These are phyloP conservation scores for Leptographium galeiforme DNA, from an alignment of 2,329 filamentous ascomycete species.

Conservation along the genomic window DNA sequence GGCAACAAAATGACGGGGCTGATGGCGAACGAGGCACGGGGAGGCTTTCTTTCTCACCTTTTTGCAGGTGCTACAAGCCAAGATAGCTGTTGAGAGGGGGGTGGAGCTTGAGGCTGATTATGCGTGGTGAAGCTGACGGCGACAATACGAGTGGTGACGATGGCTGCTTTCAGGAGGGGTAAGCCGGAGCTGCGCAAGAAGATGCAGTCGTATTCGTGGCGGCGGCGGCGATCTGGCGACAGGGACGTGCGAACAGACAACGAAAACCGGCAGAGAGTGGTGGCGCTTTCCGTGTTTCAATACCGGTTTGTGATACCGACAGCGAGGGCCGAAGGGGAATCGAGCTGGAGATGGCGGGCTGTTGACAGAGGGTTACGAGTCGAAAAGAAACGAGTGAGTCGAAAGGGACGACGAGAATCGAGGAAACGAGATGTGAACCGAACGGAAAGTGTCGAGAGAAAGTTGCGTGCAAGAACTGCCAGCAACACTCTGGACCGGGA, in stretches of 20 bases:
- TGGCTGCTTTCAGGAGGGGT: too few species aligned
- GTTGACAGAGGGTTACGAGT: background rate
- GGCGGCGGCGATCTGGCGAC: background rate
- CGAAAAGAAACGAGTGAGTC: too few species aligned
- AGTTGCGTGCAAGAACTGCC: background rate
- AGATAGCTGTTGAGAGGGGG: background rate
- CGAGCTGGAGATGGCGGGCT: background rate
- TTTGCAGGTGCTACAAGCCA: too few species aligned
- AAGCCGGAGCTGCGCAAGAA: too few species aligned
- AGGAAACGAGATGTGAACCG: background rate
- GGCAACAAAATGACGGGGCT: too few species aligned
- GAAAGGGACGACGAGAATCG: background rate
- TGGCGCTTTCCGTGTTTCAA: slow-evolving; percentile 1
- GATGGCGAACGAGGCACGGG: too few species aligned
- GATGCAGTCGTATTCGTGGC: background rate
- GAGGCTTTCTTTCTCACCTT: too few species aligned
- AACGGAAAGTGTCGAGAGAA: background rate
- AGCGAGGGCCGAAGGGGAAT: background rate
- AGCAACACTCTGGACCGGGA: background rate
- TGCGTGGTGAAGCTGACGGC: background rate
- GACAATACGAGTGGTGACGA: background rate
- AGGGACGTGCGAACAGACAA: background rate
- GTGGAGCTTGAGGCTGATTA: background rate
- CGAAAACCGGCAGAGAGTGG: background rate
- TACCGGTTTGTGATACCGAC: background rate